A percentile compares a stretch with the other conserved stretches of the same genome.
Evolutionary conservation across 768 basidiomycete genomes (phyloP).

Genomic region (Pleurotus pulmonarius): DNA sequence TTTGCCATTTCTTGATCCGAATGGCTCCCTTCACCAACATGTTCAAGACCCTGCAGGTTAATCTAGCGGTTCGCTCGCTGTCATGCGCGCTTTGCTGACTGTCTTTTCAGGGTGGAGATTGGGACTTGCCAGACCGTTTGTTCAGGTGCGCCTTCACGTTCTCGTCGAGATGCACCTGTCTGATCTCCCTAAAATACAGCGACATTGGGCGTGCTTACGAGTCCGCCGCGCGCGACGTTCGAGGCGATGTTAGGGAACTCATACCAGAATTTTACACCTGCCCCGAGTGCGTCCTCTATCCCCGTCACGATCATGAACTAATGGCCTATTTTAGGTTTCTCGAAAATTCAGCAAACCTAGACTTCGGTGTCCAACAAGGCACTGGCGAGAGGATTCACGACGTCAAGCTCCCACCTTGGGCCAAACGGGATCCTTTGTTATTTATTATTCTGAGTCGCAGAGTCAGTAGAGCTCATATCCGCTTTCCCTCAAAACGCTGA

Average conservation of each 20-base stretch:
- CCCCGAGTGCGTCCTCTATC: constrained; percentile 51
- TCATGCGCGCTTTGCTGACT: not conserved
- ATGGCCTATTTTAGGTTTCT: constrained; percentile 57
- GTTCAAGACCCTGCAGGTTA: constrained; percentile 81
- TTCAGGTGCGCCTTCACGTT: constrained; percentile 53
- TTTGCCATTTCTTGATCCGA: constrained; percentile 90
- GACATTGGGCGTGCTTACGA: constrained; percentile 79
- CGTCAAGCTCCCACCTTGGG: constrained; percentile 91
- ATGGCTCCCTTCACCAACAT: constrained; percentile 89
- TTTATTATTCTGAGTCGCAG: constrained; percentile 78
- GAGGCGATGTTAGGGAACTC: constrained; percentile 91
- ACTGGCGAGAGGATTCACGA: constrained; percentile 80
- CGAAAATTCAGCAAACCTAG: constrained; percentile 73
- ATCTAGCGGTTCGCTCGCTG: not conserved
- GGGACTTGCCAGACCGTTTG: constrained; percentile 87
- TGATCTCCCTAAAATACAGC: constrained; percentile 28
- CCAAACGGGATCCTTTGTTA: constrained; percentile 74
- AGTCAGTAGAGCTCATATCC: constrained; percentile 31
- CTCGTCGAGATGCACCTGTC: not conserved
- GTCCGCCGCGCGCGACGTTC: constrained; percentile 79
- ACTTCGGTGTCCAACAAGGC: constrained; percentile 72
- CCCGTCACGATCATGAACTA: not conserved
- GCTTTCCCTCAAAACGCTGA: not conserved
- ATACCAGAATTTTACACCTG: constrained; percentile 88
- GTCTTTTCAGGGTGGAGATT: constrained; percentile 65